These are phyloP conservation scores for Suillus fuscotomentosus DNA, from an alignment of 768 basidiomycete species.

Conservation along the genomic window DNA sequence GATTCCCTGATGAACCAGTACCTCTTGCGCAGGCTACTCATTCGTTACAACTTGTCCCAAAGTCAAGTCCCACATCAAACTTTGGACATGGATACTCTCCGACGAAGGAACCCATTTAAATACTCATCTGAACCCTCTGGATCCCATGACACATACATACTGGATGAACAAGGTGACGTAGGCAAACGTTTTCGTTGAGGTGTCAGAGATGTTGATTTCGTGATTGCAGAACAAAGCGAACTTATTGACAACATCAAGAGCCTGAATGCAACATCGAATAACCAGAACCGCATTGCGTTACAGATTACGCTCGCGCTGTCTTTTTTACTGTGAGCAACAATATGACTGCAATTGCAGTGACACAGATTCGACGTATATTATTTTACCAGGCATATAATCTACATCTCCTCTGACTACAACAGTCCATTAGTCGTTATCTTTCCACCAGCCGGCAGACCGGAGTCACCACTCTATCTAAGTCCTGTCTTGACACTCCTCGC, in stretches of 20 bases:
- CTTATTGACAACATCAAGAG: constrained; percentile 47
- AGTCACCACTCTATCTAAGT: constrained; percentile 43
- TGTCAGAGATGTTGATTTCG: constrained; percentile 5
- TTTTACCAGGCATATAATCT: constrained; percentile 45
- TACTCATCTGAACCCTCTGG: constrained; percentile 19
- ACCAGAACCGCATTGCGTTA: constrained; percentile 38
- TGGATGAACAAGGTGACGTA: constrained; percentile 54
- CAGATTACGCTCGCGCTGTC: constrained; percentile 45
- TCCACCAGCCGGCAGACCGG: constrained; percentile 24
- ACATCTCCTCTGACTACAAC: constrained; percentile 39
- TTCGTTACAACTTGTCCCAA: constrained; percentile 2
- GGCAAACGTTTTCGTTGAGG: background rate
- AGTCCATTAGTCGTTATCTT: constrained; percentile 51
- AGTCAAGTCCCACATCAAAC: background rate
- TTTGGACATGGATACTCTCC: constrained; percentile 30
- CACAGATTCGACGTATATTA: constrained; percentile 8
- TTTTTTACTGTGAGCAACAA: constrained; percentile 40
- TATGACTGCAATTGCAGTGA: background rate
- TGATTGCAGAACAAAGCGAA: constrained; percentile 58
- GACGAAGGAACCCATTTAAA: constrained; percentile 47
- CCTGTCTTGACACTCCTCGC: constrained; percentile 46
- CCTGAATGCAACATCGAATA: constrained; percentile 43
- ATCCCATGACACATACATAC: constrained; percentile 29
- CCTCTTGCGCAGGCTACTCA: constrained; percentile 5
- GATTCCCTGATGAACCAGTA: too few species aligned